Base-by-base conservation (phyloP, 805 yeast species). In the Candida sanyiensis region DNA sequence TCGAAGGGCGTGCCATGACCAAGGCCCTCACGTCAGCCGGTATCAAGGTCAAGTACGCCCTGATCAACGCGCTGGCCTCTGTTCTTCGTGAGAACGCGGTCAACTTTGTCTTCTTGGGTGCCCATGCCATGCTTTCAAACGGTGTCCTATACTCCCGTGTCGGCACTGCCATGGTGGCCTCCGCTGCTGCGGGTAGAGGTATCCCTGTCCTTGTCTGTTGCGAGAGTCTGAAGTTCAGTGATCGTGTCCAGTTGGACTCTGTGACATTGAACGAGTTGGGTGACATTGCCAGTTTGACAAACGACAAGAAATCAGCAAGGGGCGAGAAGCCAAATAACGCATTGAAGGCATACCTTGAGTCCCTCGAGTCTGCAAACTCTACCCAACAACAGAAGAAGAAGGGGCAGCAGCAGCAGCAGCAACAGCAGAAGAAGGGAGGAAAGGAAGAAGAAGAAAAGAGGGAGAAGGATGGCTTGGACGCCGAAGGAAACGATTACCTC, bases 201-300 rank as follows among this genome's bases (percentile, higher is more conserved):
- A 84, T 93, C 35, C 97, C 98, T 0, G 97, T 93, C 6, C 70
- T 93, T 46, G 96, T 94, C 2, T 86, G 96, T 54, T 90, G 97
- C 64, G 98, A 93, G 62, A 79, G 90, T 37, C 76, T 93, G 62
- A 93, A 93, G 63, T 93, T 93, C 56, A 79, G 94, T 20, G 97
- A 93, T 59, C 79, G 93, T 51, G 97, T 93, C 8, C 97, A 90
- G 64, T 73, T 93, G 43, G 98, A 93, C 59, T 80, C 95, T n/a
- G 95, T 93, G 19, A 86, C 97, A 1, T 76, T 80, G 47, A 93
- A 93, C 62, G 98, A 93, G 61, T 70, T 93, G 42, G 90, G 87
- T 9, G 94, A 84, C 57, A 71, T 79, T 17, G 83, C 82, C 40
- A 89, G 80, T 57, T 66, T 84, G 47, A 64, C 78, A n/a, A 67